Conservation (phyloP, 371 early-diverging fungal genomes). For the Rhizomucor pusillus region DNA sequence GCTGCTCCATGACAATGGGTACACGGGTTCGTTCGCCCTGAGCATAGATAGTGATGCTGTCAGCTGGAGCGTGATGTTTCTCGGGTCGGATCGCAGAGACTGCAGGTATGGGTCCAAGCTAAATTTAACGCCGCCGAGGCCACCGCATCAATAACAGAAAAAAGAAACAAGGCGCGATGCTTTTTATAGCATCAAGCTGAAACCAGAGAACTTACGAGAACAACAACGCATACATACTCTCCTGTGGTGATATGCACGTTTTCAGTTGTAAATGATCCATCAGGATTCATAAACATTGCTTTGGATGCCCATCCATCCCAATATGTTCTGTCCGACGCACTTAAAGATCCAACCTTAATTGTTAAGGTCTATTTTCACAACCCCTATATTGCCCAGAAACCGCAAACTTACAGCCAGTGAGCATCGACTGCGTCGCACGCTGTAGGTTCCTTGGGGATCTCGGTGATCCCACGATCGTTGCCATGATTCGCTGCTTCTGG, state of each 20-base stretch:
- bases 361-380: constrained; percentile 14
- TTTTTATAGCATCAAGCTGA: not conserved
- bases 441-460: not conserved
- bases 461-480: constrained; percentile 5
- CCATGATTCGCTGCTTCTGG: constrained; percentile 1
- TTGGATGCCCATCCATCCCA: constrained; percentile 43
- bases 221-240: constrained; percentile 32
- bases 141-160: not conserved
- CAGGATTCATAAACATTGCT: constrained; percentile 32
- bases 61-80: constrained; percentile 28
- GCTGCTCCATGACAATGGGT: constrained; percentile 23
- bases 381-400: not conserved
- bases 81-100: constrained; percentile 21
- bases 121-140: too few relatives aligned
- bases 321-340: constrained; percentile 29
- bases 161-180: too few relatives aligned
- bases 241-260: constrained; percentile 27
- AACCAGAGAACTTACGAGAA: constrained; percentile 23
- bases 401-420: constrained; percentile 29
- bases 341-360: constrained; percentile 14
- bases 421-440: constrained; percentile 23
- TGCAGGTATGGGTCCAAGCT: constrained; percentile 46
- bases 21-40: constrained; percentile 14
- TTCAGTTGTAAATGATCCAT: constrained; percentile 29
- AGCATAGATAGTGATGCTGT: constrained; percentile 30